Conservation (phyloP, 257 asterid species). For the Solanum arcanum region DNA sequence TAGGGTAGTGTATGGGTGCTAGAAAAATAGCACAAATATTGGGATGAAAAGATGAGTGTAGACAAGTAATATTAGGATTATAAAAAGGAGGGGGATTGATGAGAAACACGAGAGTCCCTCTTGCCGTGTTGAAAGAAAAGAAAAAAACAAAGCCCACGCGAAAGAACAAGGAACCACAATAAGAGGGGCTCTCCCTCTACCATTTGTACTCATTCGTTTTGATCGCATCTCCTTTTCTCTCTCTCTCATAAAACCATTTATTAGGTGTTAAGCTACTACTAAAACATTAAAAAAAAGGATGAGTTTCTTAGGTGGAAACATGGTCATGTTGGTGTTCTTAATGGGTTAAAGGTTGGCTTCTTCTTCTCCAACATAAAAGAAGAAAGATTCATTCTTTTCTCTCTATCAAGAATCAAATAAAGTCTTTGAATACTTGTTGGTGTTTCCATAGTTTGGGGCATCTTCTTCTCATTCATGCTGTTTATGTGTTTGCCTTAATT, state of each 20-base stretch:
- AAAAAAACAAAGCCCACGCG: constrained; percentile 10
- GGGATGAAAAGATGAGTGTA: neutral
- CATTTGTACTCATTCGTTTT: constrained; percentile 20
- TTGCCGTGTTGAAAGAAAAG: constrained; percentile 3
- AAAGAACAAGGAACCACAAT: constrained; percentile 6
- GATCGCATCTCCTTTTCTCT: constrained; percentile 1
- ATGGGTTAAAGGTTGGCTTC: neutral
- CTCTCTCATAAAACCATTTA: neutral
- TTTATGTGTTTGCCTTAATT: constrained; percentile 24
- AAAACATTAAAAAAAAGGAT: neutral
- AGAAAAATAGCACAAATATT: neutral
- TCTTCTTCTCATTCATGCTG: constrained; percentile 15
- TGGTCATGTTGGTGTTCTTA: neutral
- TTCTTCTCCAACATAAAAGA: neutral
- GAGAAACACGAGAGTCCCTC: constrained; percentile 20
- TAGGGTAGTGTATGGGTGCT: neutral
- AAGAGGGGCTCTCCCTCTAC: neutral
- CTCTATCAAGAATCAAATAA: neutral
- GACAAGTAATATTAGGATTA: neutral
- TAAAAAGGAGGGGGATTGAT: constrained; percentile 3
- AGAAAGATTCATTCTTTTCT: neutral
- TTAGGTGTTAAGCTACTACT: neutral
- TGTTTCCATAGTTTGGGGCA: constrained; percentile 5
- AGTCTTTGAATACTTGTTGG: neutral
- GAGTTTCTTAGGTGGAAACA: neutral